Base-by-base conservation (phyloP, 139 green algal genomes). In the Chlamydomonas schloesseri region DNA sequence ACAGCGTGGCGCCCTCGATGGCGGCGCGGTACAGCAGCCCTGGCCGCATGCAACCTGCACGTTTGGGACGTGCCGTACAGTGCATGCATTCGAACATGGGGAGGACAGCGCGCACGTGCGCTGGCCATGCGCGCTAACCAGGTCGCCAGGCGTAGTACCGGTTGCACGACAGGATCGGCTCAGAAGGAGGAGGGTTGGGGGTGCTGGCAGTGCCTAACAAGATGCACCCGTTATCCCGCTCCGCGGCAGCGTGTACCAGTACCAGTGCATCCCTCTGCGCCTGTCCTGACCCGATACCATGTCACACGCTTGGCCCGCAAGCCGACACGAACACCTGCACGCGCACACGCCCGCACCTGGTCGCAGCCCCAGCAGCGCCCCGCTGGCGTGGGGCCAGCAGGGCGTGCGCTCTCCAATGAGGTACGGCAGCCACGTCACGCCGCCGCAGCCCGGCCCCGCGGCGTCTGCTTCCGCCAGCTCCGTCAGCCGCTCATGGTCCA, bases 11-110 rank as follows among this genome's bases (percentile, higher is more conserved):
- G 0, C 95, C 96, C 87, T 99, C 96, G 23, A 99, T 77, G 8
- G 96, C 96, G 4, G 96, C 95, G 2, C 95, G 88, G 91, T 98
- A 99, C 36, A 98, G 55, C 62, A 97, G 76, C 2, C 95, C 96
- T 3, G 95, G 94, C 18, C 81, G 71, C 65, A 92, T 50, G 33
- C 87, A 62, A 36, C 90, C 90, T 93, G 81, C 1, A 47, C 0
- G 24, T 1, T 21, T 2, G 36, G 15, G 29, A 18, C 10, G 11
- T 26, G 0, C 8, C 53, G 73, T 29, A 47, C n/a, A 26, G 29
- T n/a, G n/a, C n/a, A n/a, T n/a, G n/a, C n/a, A n/a, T n/a, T n/a
- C n/a, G n/a, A n/a, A n/a, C n/a, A 36, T 42, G 11, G n/a, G n/a
- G 34, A 37, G 29, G 29, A 13, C 47, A 80, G 14, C 0, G 10